A percentile compares a stretch with the other conserved stretches of the same genome.
phyloP scores from a whole-genome alignment of 1,284 basidiomycete genomes.

The Microbotryum silenes-acaulis region DNA sequence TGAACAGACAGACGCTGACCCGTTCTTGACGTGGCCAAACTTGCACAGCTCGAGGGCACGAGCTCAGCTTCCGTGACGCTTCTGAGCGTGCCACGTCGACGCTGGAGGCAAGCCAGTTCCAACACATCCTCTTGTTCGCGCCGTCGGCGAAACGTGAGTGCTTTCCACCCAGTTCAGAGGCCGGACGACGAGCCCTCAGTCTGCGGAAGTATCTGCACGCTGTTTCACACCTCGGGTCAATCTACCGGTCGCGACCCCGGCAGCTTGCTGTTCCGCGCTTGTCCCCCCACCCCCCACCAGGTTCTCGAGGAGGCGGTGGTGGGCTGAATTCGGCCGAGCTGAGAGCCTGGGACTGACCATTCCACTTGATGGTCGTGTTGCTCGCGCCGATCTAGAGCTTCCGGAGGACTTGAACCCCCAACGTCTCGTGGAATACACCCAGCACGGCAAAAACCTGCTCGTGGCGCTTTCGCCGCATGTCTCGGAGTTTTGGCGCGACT shows the following conservation, averaged over 20 bases:
- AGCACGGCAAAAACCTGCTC: slow-evolving; percentile 59
- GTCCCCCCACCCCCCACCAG: too few species aligned
- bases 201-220: too few species aligned
- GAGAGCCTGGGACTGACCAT: background rate
- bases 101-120: slow-evolving; percentile 64
- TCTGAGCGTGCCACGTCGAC: slow-evolving; percentile 49
- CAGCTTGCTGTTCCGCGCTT: too few species aligned
- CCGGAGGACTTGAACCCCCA: slow-evolving; percentile 75
- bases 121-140: slow-evolving; percentile 75
- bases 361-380: background rate
- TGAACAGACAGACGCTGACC: too few species aligned
- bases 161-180: background rate
- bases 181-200: too few species aligned
- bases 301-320: background rate
- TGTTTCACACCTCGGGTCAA: too few species aligned
- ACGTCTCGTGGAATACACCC: slow-evolving; percentile 63
- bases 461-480: slow-evolving; percentile 62
- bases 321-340: background rate
- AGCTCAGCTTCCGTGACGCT: slow-evolving; percentile 74
- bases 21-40: too few species aligned
- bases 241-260: too few species aligned
- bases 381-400: slow-evolving; percentile 48
- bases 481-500: slow-evolving; percentile 46
- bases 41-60: slow-evolving; percentile 59
- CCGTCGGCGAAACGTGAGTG: slow-evolving; percentile 68